Evolutionary conservation across 1,139 yeast species (phyloP).

Genomic region (Torulaspora pretoriensis): DNA sequence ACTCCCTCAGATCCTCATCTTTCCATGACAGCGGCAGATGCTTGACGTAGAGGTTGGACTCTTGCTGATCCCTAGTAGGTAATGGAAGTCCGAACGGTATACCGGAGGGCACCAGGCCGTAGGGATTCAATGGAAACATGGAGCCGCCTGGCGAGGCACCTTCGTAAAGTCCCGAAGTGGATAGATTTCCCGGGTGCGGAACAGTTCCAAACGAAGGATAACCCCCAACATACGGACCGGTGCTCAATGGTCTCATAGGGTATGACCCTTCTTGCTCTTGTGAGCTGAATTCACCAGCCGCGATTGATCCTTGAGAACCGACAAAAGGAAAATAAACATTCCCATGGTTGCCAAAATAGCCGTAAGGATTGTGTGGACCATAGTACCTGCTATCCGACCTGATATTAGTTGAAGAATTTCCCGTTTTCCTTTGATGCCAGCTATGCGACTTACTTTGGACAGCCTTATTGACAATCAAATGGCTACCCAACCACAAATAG

Average conservation of each 20-base stretch:
- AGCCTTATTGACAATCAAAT: slow-evolving; percentile 34
- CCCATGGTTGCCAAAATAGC: slow-evolving; percentile 9
- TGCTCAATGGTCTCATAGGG: slow-evolving; percentile 5
- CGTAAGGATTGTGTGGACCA: slow-evolving; percentile 5
- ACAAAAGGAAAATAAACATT: slow-evolving; percentile 7
- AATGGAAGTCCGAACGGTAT: slow-evolving; percentile 26
- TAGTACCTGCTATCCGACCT: slow-evolving; percentile 3
- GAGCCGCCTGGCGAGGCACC: slow-evolving; percentile 11
- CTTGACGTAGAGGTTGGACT: slow-evolving; percentile 36
- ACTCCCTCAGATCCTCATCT: slow-evolving; percentile 30
- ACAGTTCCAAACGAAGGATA: slow-evolving; percentile 12
- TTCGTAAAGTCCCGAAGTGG: slow-evolving; percentile 7
- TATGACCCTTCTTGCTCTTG: slow-evolving; percentile 12
- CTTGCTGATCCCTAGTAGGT: slow-evolving; percentile 35
- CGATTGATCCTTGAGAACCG: slow-evolving; percentile 2
- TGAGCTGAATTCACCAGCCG: neutral
- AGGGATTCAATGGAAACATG: slow-evolving; percentile 10
- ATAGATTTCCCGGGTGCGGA: slow-evolving; percentile 7
- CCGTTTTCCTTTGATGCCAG: slow-evolving; percentile 10
- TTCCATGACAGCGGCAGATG: slow-evolving; percentile 35
- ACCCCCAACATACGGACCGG: slow-evolving; percentile 4
- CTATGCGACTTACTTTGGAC: slow-evolving; percentile 24
- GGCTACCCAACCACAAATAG: slow-evolving; percentile 25
- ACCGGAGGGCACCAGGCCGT: slow-evolving; percentile 13
- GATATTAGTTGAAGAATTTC: neutral